Evolutionary conservation across 2,329 filamentous ascomycete species (phyloP).

Genomic region (Aspergillus sp.): DNA sequence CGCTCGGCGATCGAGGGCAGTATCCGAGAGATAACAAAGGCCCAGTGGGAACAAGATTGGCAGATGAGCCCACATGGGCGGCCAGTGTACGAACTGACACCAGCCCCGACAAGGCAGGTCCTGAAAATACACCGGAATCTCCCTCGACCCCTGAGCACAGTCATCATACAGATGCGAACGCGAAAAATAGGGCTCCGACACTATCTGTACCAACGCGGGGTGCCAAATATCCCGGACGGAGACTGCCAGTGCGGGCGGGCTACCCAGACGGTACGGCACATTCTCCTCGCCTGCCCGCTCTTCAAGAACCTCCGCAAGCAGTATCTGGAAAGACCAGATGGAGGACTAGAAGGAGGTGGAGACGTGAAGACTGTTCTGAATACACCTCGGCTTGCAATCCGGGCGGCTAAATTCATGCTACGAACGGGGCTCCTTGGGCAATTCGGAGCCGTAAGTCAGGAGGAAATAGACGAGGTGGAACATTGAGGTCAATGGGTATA

Average conservation of each 20-base stretch:
- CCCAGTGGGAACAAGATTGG: no score
- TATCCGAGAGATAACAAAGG: no score
- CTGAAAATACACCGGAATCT: background rate
- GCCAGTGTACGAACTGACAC: background rate
- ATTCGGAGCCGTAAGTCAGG: background rate
- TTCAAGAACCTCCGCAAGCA: background rate
- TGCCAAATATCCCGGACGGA: background rate
- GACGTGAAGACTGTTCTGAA: background rate
- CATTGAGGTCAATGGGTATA: background rate
- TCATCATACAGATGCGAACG: background rate
- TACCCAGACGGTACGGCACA: slow-evolving; percentile 5
- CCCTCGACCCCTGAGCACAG: background rate
- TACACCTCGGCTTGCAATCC: background rate
- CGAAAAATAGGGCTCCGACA: background rate
- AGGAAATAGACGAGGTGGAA: background rate
- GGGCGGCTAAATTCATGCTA: background rate
- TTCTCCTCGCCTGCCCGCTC: background rate
- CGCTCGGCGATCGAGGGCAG: no score
- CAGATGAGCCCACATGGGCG: no score
- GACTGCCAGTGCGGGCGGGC: background rate
- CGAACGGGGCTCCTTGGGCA: background rate
- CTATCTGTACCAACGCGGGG: background rate
- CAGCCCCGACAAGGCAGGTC: background rate
- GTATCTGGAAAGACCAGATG: background rate
- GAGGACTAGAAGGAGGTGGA: background rate